Conservation (phyloP, 345 rosid genomes). For the Limnanthes douglasii region DNA sequence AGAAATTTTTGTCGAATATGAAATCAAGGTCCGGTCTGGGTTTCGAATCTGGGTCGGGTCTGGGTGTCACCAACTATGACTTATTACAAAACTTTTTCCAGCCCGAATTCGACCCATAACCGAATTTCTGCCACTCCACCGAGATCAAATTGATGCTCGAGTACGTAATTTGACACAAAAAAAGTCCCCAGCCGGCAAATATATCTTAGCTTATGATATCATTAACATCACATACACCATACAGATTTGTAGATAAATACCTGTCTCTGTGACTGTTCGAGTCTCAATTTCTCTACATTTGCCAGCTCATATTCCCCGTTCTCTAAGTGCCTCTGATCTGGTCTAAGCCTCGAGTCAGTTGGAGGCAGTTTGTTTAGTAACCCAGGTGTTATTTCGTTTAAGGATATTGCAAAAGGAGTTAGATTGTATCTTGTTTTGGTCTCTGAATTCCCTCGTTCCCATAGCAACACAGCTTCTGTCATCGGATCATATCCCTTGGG, state of each 20-base stretch:
- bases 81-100: too few species aligned
- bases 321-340: slow-evolving; percentile 88
- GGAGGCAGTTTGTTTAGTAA: slow-evolving; percentile 73
- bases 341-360: slow-evolving; percentile 95
- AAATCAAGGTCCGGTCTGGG: too few species aligned
- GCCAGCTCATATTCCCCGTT: slow-evolving; percentile 93
- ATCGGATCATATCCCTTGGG: slow-evolving; percentile 96
- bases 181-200: too few species aligned
- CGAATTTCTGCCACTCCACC: too few species aligned
- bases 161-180: not conserved
- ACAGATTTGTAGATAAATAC: slow-evolving; percentile 18
- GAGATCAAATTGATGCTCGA: not conserved
- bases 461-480: slow-evolving; percentile 85
- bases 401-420: slow-evolving; percentile 79
- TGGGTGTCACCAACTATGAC: too few species aligned
- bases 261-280: slow-evolving; percentile 96
- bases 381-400: slow-evolving; percentile 77
- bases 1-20: too few species aligned
- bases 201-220: too few species aligned
- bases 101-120: too few species aligned
- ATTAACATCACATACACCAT: not conserved
- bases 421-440: slow-evolving; percentile 94
- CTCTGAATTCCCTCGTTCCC: slow-evolving; percentile 70
- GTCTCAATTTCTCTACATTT: slow-evolving; percentile 87
- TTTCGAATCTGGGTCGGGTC: too few species aligned